Conservation (phyloP, 176 grass and related monocot genomes). For the Oryza coarctata region DNA sequence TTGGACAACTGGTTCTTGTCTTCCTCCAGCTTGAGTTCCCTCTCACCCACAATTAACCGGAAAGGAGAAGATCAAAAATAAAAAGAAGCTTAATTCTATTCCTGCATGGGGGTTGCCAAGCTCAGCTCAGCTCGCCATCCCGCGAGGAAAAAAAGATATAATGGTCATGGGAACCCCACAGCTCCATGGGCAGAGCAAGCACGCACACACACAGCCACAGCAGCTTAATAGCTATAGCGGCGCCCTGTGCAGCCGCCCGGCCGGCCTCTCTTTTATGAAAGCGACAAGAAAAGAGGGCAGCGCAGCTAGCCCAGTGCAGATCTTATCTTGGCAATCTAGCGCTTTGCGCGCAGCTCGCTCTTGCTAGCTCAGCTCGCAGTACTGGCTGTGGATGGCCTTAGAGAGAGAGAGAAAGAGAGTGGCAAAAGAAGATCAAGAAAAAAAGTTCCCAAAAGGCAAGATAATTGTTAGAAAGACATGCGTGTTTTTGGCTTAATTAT, state of each 20-base stretch:
- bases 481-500: background rate
- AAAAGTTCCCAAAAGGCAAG: background rate
- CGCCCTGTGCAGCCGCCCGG: conserved; percentile 23
- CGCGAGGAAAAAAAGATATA: conserved; percentile 37
- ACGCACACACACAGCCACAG: background rate
- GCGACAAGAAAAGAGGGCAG: conserved; percentile 53
- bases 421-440: conserved; percentile 30
- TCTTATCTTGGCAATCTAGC: conserved; percentile 60
- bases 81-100: conserved; percentile 2
- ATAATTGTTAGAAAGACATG: conserved; percentile 30
- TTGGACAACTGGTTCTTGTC: conserved; percentile 67
- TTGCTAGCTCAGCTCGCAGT: conserved; percentile 45
- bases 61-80: conserved; percentile 15
- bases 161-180: conserved; percentile 38
- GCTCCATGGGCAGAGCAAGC: conserved; percentile 24
- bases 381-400: background rate
- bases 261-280: conserved; percentile 56
- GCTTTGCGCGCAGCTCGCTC: conserved; percentile 35
- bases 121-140: conserved; percentile 31
- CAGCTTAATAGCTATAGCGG: conserved; percentile 33
- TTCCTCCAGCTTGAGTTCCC: conserved; percentile 58
- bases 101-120: conserved; percentile 39
- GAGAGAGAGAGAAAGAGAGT: background rate
- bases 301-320: conserved; percentile 36
- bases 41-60: conserved; percentile 21